Base-by-base conservation (phyloP, 768 basidiomycete genomes). In the Termitomyces heimii region DNA sequence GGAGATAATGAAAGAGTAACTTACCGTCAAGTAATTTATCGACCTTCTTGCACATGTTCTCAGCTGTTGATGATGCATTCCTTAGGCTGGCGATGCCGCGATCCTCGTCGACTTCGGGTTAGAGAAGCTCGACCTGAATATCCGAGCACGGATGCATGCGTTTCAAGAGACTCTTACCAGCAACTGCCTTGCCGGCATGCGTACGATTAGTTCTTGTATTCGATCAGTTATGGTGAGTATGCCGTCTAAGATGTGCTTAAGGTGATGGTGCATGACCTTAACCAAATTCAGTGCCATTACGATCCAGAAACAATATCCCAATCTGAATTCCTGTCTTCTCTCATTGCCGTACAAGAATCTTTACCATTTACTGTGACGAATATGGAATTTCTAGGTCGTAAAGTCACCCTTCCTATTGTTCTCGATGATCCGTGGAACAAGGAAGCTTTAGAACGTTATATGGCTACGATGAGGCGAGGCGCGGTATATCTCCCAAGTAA, bases 401-500 rank as follows among this genome's bases (percentile, higher is more conserved):
- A 75, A 43, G 74, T 88, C 29, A 78, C 75, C 8, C 81, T 88
- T 54, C 87, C 87, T 0, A 80, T 88, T 29, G 79, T 78, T 1
- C 73, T 86, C 12, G 81, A 87, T 60, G 86, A 88, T 62, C 73
- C 71, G 5, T 82, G 84, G 78, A 79, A 66, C 57, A 72, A 72
- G 9, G 82, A 82, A 12, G 83, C 85, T 4, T 70, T 86, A 28
- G 66, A 76, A 44, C 74, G 79, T 22, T 86, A 89, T 65, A 84
- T 81, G 78, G 69, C 67, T 7, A 77, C 79, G 0, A 80, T 73
- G 0, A 72, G 87, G 10, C 73, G 78, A 47, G 77, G 77, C 50
- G 85, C 86, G 0, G 82, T 81, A 1, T 89, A 88, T 66, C 70
- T 89, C 0, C 87, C 86, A 0, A 83, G 81, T 65, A 88, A 89